Percentiles rank a stretch among this genome's conserved stretches.
These are phyloP conservation scores for Penicillium crustosum DNA, from an alignment of 2,329 filamentous ascomycete genomes.

Conservation along the genomic window DNA sequence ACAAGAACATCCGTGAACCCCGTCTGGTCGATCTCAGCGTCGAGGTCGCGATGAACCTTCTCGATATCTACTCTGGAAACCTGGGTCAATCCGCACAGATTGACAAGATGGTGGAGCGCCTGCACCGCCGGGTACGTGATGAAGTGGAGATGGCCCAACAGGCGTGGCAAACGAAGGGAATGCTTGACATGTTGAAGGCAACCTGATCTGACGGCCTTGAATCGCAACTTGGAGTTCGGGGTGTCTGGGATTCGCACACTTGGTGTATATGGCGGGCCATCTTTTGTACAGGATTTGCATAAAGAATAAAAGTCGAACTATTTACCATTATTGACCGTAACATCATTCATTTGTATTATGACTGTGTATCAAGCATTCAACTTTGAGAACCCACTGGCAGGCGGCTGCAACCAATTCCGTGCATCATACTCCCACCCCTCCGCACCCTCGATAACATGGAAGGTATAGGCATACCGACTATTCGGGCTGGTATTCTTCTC, in stretches of 20 bases:
- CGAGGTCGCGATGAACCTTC: conserved; percentile 75
- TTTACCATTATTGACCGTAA: conserved; percentile 10
- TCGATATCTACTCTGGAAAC: conserved; percentile 85
- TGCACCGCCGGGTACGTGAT: conserved; percentile 69
- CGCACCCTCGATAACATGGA: conserved; percentile 89
- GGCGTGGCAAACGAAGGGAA: conserved; percentile 78
- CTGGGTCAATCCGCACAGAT: conserved; percentile 72
- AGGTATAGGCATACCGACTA: conserved; percentile 94
- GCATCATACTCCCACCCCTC: conserved; percentile 69
- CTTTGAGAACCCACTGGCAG: conserved; percentile 72
- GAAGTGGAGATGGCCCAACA: conserved; percentile 83
- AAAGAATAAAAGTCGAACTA: conserved; percentile 23
- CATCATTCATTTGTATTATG: conserved; percentile 1
- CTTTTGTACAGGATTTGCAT: conserved; percentile 30
- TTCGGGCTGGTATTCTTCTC: conserved; percentile 85
- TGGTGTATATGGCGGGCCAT: conserved; percentile 30
- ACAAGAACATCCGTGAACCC: conserved; percentile 77
- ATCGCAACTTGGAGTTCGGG: conserved; percentile 23
- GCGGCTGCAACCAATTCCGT: conserved; percentile 91
- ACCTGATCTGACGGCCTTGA: conserved; percentile 17
- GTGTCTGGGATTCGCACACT: conserved; percentile 20
- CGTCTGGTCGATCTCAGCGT: conserved; percentile 77
- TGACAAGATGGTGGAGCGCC: conserved; percentile 64
- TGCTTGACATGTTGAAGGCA: conserved; percentile 72
- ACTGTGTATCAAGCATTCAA: conserved; percentile 36